Conservation (phyloP, 306 rosid genomes). For the Quercus cerris region DNA sequence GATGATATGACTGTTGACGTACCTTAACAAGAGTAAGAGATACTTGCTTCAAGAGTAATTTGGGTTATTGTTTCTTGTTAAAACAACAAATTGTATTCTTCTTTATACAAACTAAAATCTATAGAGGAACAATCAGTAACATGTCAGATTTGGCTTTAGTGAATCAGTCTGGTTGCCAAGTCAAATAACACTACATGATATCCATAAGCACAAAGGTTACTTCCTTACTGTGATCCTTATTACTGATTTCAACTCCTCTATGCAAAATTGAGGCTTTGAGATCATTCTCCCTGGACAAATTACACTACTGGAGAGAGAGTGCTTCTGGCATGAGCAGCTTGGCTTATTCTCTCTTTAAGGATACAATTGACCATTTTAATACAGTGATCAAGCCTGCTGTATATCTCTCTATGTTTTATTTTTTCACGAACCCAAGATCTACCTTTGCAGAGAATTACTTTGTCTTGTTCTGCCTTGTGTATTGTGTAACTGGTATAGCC, state of each 20-base stretch:
- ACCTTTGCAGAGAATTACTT: conserved; percentile 67
- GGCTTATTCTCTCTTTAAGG: conserved; percentile 94
- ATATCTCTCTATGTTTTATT: conserved; percentile 91
- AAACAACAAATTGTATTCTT: background rate
- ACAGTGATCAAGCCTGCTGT: conserved; percentile 77
- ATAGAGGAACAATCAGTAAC: background rate
- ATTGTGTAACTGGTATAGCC: conserved; percentile 93
- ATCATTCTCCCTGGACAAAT: conserved; percentile 66
- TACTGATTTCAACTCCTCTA: conserved; percentile 72
- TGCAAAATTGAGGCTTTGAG: conserved; percentile 91
- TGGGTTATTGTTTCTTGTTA: background rate
- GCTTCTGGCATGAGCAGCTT: conserved; percentile 91
- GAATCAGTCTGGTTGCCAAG: background rate
- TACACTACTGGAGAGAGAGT: conserved; percentile 45
- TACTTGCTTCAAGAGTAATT: background rate
- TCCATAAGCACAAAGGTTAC: conserved; percentile 12
- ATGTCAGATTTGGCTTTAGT: background rate
- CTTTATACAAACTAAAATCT: background rate
- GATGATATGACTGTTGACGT: rapidly evolving
- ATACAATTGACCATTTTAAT: conserved; percentile 78
- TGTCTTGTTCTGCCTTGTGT: conserved; percentile 76
- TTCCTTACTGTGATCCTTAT: conserved; percentile 17
- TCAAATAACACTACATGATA: conserved; percentile 1
- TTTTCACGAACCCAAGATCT: conserved; percentile 89
- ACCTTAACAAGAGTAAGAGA: background rate